phyloP scores from a whole-genome alignment of 495 filamentous ascomycete species.

The Amniculicola lignicola region DNA sequence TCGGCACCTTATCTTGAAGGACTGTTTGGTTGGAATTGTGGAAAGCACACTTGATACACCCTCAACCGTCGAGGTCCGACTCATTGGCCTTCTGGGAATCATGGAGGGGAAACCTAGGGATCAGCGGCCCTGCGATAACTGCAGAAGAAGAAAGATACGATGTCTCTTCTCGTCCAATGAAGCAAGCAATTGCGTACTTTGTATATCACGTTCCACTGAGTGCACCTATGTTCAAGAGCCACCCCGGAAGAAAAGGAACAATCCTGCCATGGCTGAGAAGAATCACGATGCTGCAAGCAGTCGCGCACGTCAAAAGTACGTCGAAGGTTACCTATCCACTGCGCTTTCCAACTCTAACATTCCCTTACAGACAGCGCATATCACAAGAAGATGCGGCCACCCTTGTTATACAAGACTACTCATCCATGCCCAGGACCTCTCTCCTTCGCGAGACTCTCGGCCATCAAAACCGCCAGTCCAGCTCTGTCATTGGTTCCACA shows the following conservation, averaged over 20 bases:
- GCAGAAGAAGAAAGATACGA: background rate
- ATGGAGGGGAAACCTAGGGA: background rate
- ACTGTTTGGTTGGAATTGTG: too few species aligned
- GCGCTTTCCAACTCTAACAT: too few species aligned
- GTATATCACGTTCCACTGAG: slow-evolving; percentile 11
- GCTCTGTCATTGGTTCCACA: slow-evolving; percentile 31
- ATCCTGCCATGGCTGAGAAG: background rate
- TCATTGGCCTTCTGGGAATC: too few species aligned
- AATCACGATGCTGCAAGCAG: background rate
- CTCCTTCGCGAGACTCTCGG: slow-evolving; percentile 29
- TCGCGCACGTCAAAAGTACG: background rate
- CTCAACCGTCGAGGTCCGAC: too few species aligned
- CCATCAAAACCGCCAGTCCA: slow-evolving; percentile 32
- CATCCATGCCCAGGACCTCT: slow-evolving; percentile 16
- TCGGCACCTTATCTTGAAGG: too few species aligned
- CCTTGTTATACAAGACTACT: slow-evolving; percentile 22
- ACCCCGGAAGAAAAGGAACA: background rate
- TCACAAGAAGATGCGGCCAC: background rate
- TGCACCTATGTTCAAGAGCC: slow-evolving; percentile 15
- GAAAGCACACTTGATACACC: too few species aligned
- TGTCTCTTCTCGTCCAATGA: slow-evolving; percentile 12
- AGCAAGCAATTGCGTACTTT: slow-evolving; percentile 10
- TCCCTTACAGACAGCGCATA: background rate
- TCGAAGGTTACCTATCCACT: too few species aligned
- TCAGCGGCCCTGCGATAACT: slow-evolving; percentile 3